phyloP scores from a whole-genome alignment of 805 yeast genomes.

The Hanseniaspora valbyensis region DNA sequence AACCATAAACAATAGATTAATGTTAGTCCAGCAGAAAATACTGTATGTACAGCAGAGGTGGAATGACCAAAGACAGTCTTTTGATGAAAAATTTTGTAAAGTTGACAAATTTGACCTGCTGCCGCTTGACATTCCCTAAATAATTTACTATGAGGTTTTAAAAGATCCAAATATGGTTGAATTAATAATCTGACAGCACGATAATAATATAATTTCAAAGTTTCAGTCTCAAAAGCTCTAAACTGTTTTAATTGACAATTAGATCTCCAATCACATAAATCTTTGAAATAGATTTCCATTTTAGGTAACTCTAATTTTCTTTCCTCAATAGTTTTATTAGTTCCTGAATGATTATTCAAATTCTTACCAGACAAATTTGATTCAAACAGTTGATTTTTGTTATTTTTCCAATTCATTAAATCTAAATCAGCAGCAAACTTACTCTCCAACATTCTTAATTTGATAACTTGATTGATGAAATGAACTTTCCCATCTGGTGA shows the following conservation, averaged over 20 bases:
- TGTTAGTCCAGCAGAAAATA: conserved; percentile 59
- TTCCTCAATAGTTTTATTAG: conserved; percentile 16
- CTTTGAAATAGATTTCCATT: conserved; percentile 44
- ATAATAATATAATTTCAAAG: conserved; percentile 47
- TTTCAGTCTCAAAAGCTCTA: conserved; percentile 46
- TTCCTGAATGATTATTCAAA: conserved; percentile 1
- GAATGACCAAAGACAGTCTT: conserved; percentile 54
- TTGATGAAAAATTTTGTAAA: conserved; percentile 52
- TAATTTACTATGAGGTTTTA: conserved; percentile 49
- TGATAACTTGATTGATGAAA: conserved; percentile 48
- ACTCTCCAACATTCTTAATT: conserved; percentile 49
- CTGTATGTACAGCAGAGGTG: conserved; percentile 55
- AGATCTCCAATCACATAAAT: conserved; percentile 47
- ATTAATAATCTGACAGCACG: conserved; percentile 48
- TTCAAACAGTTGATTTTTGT: conserved; percentile 2
- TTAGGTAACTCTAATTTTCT: conserved; percentile 35
- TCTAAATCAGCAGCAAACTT: conserved; percentile 43
- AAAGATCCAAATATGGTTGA: conserved; percentile 52
- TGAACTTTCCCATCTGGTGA: conserved; percentile 24
- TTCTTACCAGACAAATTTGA: too few relatives aligned
- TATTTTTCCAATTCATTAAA: conserved; percentile 29
- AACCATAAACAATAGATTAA: conserved; percentile 57
- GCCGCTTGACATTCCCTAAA: conserved; percentile 61
- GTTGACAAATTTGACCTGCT: conserved; percentile 58
- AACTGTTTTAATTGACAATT: conserved; percentile 35